Evolutionary conservation across 1,284 basidiomycete species (phyloP), one percentile per base, ranked within the genome.

Genomic region (Ceratobasidium sp.): DNA sequence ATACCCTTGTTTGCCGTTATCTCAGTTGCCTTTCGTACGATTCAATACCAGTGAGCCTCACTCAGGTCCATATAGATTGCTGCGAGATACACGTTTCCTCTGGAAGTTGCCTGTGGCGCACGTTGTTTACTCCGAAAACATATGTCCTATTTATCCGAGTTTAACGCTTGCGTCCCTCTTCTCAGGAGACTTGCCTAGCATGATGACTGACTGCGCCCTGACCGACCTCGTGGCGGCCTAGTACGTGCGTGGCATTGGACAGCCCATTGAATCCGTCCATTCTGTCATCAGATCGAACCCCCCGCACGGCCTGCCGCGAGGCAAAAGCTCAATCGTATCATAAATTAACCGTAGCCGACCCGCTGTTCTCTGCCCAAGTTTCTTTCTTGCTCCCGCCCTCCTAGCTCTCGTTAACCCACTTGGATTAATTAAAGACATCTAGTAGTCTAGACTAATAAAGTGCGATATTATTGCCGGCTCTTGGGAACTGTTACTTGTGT

Each of bases 151-250:
- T 60, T 23, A 60, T 33, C 12, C n/a, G 56, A 12, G 23, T 26
- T 60, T 26, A 33, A 33, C 33, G n/a, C 12, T 26, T n/a, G n/a
- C 23, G 12, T 23, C 56, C 56, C 23, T 33, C 56, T 26, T 60
- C 56, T 12, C 33, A 60, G 23, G 56, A 33, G 56, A 60, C 28
- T 10, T 51, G 55, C 20, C 58, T 60, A 26, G 58, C 26, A 60
- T 33, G 6, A 4, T n/a, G 18, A 39, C 18, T 63, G 60, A 63
- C 42, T 39, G 39, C 39, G 60, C 42, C 39, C 60, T 63, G 60
- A 9, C 60, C 39, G 39, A 60, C 71, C 71, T 73, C 71, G 71
- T 73, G 71, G 71, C 28, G 51, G 44, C 18, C 71, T 73, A 73
- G 56, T 63, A 13, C 60, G 33, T 26, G 26, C 26, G 26, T n/a